Evolutionary conservation across 225 moss, liverwort and hornwort species (phyloP).

Genomic region (Polytrichum commune): DNA sequence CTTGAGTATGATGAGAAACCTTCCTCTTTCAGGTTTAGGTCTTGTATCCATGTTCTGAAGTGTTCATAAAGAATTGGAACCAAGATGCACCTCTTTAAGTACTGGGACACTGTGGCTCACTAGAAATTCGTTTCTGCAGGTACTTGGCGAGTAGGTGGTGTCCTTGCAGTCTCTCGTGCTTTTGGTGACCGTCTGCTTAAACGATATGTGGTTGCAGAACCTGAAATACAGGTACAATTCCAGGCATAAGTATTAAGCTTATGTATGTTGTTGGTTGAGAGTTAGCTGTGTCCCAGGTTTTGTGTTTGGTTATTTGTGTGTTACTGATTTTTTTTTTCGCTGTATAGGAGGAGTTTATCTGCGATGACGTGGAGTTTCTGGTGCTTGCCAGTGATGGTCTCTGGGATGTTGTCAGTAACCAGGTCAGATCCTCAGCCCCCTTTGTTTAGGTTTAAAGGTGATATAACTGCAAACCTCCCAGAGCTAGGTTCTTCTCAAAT

Average conservation of each 20-base stretch:
- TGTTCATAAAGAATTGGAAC: too few species aligned
- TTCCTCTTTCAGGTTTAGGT: too few species aligned
- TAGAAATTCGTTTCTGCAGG: conserved; percentile 30
- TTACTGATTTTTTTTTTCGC: background rate
- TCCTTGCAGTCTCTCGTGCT: conserved; percentile 95
- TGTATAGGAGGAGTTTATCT: conserved; percentile 63
- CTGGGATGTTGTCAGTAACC: conserved; percentile 91
- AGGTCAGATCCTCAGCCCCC: conserved; percentile 31
- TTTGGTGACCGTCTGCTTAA: conserved; percentile 93
- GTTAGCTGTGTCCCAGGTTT: too few species aligned
- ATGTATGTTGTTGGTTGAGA: too few species aligned
- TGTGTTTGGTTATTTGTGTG: background rate
- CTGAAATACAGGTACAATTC: conserved; percentile 75
- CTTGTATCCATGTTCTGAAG: too few species aligned
- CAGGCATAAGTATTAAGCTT: background rate
- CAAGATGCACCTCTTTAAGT: background rate
- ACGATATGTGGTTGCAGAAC: conserved; percentile 93
- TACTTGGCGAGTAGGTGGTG: conserved; percentile 98
- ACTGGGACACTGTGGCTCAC: background rate
- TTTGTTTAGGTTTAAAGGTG: too few species aligned
- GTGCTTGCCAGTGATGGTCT: conserved; percentile 94
- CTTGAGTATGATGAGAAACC: too few species aligned
- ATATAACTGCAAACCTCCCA: too few species aligned
- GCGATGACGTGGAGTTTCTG: conserved; percentile 76
- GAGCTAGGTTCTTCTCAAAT: too few species aligned